A percentile compares a stretch with the other conserved stretches of the same genome.
Evolutionary conservation across 2,329 filamentous ascomycete genomes (phyloP).

Genomic region (Pseudogymnoascus sp.): DNA sequence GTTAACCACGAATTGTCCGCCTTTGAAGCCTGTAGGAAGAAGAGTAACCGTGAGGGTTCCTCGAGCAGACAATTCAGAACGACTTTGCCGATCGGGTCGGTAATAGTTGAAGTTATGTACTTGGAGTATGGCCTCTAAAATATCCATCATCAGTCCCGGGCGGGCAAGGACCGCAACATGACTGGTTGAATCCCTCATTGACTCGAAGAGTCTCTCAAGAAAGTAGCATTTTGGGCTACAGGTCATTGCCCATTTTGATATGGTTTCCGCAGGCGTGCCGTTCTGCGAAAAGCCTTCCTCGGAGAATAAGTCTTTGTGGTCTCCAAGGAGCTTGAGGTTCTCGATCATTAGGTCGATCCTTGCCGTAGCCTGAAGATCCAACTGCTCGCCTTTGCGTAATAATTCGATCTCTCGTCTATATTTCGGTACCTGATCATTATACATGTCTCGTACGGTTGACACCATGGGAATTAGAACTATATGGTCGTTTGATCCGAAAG

Average conservation of each 20-base stretch:
- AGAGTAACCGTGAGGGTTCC: conserved; percentile 19
- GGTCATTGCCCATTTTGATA: conserved; percentile 43
- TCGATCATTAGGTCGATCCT: conserved; percentile 45
- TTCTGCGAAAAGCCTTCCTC: conserved; percentile 32
- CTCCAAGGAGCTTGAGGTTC: conserved; percentile 45
- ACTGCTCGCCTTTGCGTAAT: conserved; percentile 40
- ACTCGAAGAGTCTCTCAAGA: conserved; percentile 44
- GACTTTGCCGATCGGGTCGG: conserved; percentile 21
- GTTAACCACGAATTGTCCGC: conserved; percentile 10
- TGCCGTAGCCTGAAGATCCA: conserved; percentile 33
- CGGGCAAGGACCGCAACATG: conserved; percentile 47
- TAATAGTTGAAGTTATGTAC: conserved; percentile 30
- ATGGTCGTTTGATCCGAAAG: conserved; percentile 34
- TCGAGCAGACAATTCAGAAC: conserved; percentile 22
- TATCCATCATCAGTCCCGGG: conserved; percentile 40
- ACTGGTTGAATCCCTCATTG: conserved; percentile 34
- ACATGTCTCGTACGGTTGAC: conserved; percentile 42
- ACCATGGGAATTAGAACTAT: conserved; percentile 50
- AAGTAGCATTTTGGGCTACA: conserved; percentile 55
- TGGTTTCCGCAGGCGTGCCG: conserved; percentile 35
- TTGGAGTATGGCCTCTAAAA: conserved; percentile 43
- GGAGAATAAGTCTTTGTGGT: conserved; percentile 45
- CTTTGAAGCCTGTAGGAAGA: conserved; percentile 18
- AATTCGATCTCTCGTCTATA: conserved; percentile 36
- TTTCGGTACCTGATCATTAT: conserved; percentile 41